Conservation (phyloP, 306 rosid species). For the Luffa acutangula region DNA sequence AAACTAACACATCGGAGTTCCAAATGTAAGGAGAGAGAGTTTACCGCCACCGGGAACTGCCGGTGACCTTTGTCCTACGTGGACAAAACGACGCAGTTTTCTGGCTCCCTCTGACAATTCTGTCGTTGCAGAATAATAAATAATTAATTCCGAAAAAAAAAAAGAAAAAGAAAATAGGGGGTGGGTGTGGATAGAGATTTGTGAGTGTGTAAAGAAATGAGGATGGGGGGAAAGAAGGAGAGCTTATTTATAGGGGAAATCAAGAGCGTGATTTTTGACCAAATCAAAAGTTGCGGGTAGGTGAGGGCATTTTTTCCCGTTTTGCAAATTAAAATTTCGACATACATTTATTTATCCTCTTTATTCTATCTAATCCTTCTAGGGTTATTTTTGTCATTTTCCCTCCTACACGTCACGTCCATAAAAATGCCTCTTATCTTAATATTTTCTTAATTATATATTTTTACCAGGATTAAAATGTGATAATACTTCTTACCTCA, state of each 20-base stretch:
- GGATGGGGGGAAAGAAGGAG: background rate
- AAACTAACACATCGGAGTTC: constrained; percentile 3
- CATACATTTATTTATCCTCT: background rate
- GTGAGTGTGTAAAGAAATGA: background rate
- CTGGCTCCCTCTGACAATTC: background rate
- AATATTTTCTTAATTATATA: too few relatives aligned
- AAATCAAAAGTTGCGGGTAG: background rate
- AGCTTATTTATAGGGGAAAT: background rate
- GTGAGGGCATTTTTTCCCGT: background rate
- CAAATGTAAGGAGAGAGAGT: background rate
- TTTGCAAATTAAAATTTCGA: background rate
- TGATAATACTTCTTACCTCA: too few relatives aligned
- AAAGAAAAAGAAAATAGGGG: too few relatives aligned
- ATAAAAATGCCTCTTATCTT: too few relatives aligned
- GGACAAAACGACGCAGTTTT: constrained; percentile 8
- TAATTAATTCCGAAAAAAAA: background rate
- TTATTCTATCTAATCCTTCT: background rate
- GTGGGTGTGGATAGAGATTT: constrained; percentile 7
- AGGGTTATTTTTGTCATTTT: background rate
- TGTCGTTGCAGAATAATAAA: background rate
- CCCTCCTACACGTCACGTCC: too few relatives aligned
- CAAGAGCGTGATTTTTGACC: constrained; percentile 8
- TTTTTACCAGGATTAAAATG: too few relatives aligned
- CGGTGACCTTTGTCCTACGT: background rate
- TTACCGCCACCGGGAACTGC: background rate